phyloP scores from a whole-genome alignment of 1,139 yeast species.

The Sugiyamaella grinbergsii region DNA sequence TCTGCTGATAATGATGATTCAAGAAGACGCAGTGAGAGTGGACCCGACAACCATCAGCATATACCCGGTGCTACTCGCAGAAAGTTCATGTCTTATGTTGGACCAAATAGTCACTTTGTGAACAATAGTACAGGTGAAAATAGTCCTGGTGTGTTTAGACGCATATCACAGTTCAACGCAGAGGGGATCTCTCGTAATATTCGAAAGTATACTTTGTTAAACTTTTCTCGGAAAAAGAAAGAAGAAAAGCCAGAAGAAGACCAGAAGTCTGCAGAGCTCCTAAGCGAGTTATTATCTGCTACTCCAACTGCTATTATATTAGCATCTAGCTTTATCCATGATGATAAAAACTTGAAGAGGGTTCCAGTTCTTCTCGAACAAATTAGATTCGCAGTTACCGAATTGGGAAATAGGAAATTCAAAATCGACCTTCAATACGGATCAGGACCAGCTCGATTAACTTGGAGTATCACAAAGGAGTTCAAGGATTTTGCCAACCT shows the following conservation, averaged over 20 bases:
- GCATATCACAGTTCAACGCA: conserved; percentile 32
- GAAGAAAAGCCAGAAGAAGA: conserved; percentile 37
- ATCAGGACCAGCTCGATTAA: conserved; percentile 72
- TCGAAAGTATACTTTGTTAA: conserved; percentile 34
- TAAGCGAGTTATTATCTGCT: conserved; percentile 69
- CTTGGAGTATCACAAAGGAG: conserved; percentile 78
- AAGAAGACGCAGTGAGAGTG: conserved; percentile 6
- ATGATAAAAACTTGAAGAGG: conserved; percentile 73
- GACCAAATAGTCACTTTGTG: conserved; percentile 3
- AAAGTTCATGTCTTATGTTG: neutral
- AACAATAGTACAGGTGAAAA: conserved; percentile 6
- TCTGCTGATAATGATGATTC: conserved; percentile 1
- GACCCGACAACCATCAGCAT: conserved; percentile 1
- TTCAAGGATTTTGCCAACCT: conserved; percentile 69
- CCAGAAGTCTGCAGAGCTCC: conserved; percentile 61
- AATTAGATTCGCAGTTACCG: conserved; percentile 65
- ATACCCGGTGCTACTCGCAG: neutral
- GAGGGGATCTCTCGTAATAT: conserved; percentile 37
- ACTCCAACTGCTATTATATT: conserved; percentile 77
- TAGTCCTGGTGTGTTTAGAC: conserved; percentile 24
- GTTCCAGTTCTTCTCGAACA: conserved; percentile 81
- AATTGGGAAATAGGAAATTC: conserved; percentile 30
- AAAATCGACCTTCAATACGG: conserved; percentile 81
- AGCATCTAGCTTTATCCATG: conserved; percentile 73
- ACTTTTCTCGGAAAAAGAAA: conserved; percentile 34